Evolutionary conservation across 768 basidiomycete species (phyloP), one percentile per base, ranked within the genome.

Genomic region (Dioszegia aurantiaca): DNA sequence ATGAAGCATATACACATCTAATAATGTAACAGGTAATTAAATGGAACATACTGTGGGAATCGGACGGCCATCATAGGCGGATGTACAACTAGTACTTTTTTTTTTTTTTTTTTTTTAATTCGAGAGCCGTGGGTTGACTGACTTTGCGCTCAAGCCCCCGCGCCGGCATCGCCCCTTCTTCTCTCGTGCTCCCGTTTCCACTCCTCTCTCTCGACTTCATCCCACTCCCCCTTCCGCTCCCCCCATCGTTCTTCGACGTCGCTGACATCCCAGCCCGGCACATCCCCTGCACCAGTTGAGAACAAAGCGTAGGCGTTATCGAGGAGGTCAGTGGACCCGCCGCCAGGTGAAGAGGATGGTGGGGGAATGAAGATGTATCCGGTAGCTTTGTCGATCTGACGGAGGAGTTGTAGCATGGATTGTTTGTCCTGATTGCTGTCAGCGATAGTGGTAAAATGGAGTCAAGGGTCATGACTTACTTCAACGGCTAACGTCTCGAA

Each of bases 401-500:
- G 83, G 8, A 87, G 86, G 1, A 99, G 82, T 59, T 90, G 84
- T 3, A 97, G 78, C 94, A 99, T 99, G 4, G 91, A 95, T 52
- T 84, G 79, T 76, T 95, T 97, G 77, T 99, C 94, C 88, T 92
- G 69, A 30, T n/a, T 8, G 14, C 1, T 53, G 23, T 37, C 31
- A 46, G 51, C 39, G 16, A 28, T 40, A 3, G 27, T 44, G 4
- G n/a, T 24, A 31, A 11, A 21, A 36, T 44, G 36, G 37, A 5
- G 24, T 24, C 30, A 26, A 42, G 5, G 23, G 43, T 19, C 5
- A 36, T 26, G 55, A 41, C 42, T 51, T 62, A 88, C 90, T 81
- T 99, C 95, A 12, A 99, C 92, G 0, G 93, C 92, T 0, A 99
- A 82, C 0, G 95, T 98, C 78, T 98, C 93, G 65, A 99, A 99